These are phyloP conservation scores for Malus fusca DNA, from an alignment of 306 rosid genomes.

Conservation along the genomic window DNA sequence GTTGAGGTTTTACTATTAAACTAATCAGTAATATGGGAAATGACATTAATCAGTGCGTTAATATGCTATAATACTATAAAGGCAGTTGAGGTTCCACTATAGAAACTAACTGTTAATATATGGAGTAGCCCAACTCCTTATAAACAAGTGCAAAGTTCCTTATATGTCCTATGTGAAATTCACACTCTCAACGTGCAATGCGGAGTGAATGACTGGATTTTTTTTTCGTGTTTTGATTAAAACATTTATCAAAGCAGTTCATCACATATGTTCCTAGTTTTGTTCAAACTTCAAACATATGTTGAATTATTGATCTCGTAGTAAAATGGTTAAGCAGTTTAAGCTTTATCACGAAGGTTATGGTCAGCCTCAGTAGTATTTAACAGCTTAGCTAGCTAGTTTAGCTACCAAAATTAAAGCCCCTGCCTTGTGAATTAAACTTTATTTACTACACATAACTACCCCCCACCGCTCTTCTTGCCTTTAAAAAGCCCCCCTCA, in stretches of 20 bases:
- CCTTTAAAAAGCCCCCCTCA: constrained; percentile 13
- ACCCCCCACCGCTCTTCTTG: constrained; percentile 5
- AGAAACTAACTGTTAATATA: too few species aligned
- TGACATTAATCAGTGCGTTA: too few species aligned
- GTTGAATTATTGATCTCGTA: too few species aligned
- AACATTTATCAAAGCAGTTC: too few species aligned
- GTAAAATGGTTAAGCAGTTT: not conserved
- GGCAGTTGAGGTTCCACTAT: too few species aligned
- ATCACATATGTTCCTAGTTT: not conserved
- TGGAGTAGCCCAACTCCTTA: too few species aligned
- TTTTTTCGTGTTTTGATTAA: too few species aligned
- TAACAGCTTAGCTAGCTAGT: not conserved
- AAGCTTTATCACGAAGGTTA: not conserved
- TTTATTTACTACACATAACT: constrained; percentile 52
- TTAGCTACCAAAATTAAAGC: not conserved
- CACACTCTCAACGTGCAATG: not conserved
- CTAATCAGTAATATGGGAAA: too few species aligned
- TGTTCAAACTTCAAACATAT: not conserved
- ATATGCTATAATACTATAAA: too few species aligned
- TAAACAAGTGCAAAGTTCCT: not conserved
- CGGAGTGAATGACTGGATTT: not conserved
- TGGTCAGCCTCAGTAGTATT: not conserved
- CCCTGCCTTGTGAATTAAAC: constrained; percentile 31
- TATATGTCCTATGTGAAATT: not conserved
- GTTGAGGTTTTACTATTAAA: too few species aligned